Percentiles rank a stretch among this genome's conserved stretches.
Evolutionary conservation across 2,329 filamentous ascomycete genomes (phyloP).

Genomic region (Alternaria dauci): DNA sequence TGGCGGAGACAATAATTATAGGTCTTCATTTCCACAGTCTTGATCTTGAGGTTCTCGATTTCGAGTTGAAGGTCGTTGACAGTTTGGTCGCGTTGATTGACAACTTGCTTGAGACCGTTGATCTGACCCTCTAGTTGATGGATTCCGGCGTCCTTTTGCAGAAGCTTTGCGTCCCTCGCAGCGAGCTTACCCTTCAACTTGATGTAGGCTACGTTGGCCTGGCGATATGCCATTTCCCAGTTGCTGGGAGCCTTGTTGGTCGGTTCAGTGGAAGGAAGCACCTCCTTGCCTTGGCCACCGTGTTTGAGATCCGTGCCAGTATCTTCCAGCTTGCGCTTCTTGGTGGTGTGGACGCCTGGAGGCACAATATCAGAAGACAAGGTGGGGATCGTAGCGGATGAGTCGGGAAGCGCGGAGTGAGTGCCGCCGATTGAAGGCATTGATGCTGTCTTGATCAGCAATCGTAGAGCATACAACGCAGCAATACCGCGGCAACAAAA

Average conservation of each 20-base stretch:
- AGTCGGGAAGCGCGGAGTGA: not conserved
- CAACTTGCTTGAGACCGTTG: not conserved
- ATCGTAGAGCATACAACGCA: too few species aligned
- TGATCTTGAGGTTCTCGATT: not conserved
- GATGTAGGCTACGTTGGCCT: not conserved
- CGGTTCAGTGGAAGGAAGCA: not conserved
- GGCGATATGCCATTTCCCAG: not conserved
- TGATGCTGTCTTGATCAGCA: not conserved
- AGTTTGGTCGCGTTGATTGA: not conserved
- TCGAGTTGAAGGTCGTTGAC: not conserved
- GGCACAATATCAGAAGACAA: not conserved
- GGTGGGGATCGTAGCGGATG: not conserved
- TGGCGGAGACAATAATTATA: not conserved
- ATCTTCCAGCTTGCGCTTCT: not conserved
- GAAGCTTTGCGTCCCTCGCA: not conserved
- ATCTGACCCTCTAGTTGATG: not conserved
- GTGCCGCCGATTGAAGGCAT: not conserved
- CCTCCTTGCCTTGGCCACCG: not conserved
- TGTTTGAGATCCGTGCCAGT: not conserved
- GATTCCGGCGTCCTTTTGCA: not conserved
- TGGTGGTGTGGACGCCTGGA: not conserved
- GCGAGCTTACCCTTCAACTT: not conserved
- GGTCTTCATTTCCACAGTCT: not conserved
- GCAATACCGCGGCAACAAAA: too few species aligned
- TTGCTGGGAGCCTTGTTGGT: not conserved